Percentiles rank a stretch among this genome's conserved stretches.
phyloP scores from a whole-genome alignment of 139 green algal species.

The Zygnema cylindricum region DNA sequence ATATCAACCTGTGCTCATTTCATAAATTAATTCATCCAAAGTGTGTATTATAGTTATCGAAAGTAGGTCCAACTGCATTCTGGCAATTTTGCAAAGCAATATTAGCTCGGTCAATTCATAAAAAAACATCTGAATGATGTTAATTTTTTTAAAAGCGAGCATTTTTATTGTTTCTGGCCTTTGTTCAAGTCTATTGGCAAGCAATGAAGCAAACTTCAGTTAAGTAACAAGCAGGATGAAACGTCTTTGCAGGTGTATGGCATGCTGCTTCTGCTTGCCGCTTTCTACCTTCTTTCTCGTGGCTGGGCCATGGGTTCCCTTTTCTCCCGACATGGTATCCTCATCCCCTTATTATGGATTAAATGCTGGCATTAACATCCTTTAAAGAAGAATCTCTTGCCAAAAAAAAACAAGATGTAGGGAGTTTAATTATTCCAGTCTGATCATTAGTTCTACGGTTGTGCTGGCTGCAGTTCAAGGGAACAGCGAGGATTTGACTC shows the following conservation, averaged over 20 bases:
- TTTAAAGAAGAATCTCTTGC: not conserved
- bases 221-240: too few relatives aligned
- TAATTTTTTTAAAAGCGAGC: not conserved
- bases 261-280: conserved; percentile 24
- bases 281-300: conserved; percentile 28
- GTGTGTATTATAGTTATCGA: too few relatives aligned
- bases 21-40: too few relatives aligned
- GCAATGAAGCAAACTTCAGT: not conserved
- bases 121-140: too few relatives aligned
- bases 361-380: not conserved
- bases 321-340: conserved; percentile 2
- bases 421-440: too few relatives aligned
- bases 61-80: not conserved
- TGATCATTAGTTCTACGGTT: not conserved
- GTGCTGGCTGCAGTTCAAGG: not conserved
- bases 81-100: too few relatives aligned
- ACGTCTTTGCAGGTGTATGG: conserved; percentile 46
- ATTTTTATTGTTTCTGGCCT: not conserved
- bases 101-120: too few relatives aligned
- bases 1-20: too few relatives aligned
- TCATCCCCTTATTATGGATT: not conserved
- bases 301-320: conserved; percentile 5
- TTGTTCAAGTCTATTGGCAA: not conserved
- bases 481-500: not conserved
- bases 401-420: not conserved